phyloP scores from a whole-genome alignment of 495 filamentous ascomycete species.

The Trypethelium eluteriae region DNA sequence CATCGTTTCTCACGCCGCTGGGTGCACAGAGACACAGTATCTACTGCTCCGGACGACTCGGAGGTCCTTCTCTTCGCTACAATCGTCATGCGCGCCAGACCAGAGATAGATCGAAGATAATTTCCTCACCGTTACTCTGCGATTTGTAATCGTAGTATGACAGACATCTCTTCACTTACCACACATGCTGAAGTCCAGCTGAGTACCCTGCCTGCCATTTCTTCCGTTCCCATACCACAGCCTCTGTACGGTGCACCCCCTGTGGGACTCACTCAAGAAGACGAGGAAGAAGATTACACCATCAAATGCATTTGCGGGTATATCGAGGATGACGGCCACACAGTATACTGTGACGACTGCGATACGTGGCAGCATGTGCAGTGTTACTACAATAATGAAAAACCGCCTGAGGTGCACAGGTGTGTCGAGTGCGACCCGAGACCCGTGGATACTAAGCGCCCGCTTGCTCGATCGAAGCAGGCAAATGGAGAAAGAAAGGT shows the following conservation, averaged over 20 bases:
- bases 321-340: conserved; percentile 90
- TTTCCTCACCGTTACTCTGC: conserved; percentile 4
- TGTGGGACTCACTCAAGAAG: conserved; percentile 50
- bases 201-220: conserved; percentile 56
- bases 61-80: background rate
- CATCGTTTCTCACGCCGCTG: background rate
- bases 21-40: background rate
- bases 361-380: conserved; percentile 97
- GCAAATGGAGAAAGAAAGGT: conserved; percentile 48
- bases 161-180: conserved; percentile 63
- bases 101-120: conserved; percentile 12
- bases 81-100: conserved; percentile 8
- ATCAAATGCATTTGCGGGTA: conserved; percentile 97
- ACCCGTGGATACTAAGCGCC: conserved; percentile 58
- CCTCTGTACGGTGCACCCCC: conserved; percentile 46
- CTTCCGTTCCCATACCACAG: conserved; percentile 46
- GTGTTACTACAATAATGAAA: conserved; percentile 77
- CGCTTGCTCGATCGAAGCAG: conserved; percentile 55
- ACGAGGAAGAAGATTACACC: conserved; percentile 77
- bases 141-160: conserved; percentile 69
- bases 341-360: conserved; percentile 90
- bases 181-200: conserved; percentile 57
- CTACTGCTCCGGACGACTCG: background rate
- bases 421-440: conserved; percentile 82
- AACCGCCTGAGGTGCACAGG: conserved; percentile 73